Base-by-base conservation (phyloP, 257 asterid species). In the Solanum phureja region DNA sequence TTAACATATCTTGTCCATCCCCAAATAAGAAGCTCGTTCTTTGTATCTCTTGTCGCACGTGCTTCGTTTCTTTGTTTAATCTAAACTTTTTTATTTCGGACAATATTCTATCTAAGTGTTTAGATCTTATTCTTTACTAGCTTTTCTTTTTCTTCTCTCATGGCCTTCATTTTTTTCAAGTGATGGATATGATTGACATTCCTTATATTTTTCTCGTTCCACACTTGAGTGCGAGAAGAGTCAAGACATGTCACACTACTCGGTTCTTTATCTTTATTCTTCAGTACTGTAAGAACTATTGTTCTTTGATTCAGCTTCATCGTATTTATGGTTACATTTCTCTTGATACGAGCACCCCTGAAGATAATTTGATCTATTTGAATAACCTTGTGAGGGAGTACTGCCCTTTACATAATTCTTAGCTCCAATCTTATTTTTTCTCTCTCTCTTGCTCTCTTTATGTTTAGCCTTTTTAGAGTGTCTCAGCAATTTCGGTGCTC, bases 151-250 rank as follows among this genome's bases (percentile, higher is more conserved):
- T 86, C 90, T 90, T 89, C 91, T 89, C 92, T 91, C 93, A 64
- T 87, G 89, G 79, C 91, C 90, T 73, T 92, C 94, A 86, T 91
- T 86, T 74, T 91, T 89, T 94, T 96, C 98, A 76, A 96, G 98
- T 58, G 98, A 93, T 93, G 98, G 83, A 96, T 94, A 87, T 88
- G 94, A 89, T 96, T 91, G 88, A 93, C 90, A 52, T 52, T 52
- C 9, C 8, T 52, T 16, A 16, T 16, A 46, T 52, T 16, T 52
- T 52, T 52, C 8, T 52, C 3, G 8, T 16, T 8, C 62, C 23
- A 14, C 23, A 52, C 3, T 52, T 52, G 8, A 52, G 62, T 52
- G 62, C 23, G 23, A 14, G 62, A 18, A 52, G 62, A 52, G 62
- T 52, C 62, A 18, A 52, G 62, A 52, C 8, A 13, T 52, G 21